Percentiles rank a stretch among this genome's conserved stretches.
phyloP scores from a whole-genome alignment of 2,329 filamentous ascomycete genomes.

The Simplicillium aogashimaense region DNA sequence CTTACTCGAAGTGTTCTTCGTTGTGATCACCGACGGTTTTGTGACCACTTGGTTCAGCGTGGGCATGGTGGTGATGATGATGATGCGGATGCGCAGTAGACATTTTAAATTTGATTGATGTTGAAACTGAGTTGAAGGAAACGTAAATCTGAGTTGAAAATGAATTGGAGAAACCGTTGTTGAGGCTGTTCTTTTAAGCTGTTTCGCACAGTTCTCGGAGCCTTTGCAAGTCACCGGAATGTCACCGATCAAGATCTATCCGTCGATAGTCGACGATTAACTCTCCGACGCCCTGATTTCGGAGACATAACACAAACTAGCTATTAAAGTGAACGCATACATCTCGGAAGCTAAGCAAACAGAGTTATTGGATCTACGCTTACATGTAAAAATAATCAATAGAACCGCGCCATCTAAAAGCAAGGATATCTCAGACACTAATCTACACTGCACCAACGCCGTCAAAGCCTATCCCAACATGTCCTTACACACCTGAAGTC shows the following conservation, averaged over 20 bases:
- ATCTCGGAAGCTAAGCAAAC: no score
- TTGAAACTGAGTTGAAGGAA: not conserved
- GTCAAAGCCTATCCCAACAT: slow-evolving; percentile 8
- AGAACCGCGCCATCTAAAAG: not conserved
- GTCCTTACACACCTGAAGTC: slow-evolving; percentile 53
- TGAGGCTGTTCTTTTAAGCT: no score
- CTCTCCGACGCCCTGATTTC: not conserved
- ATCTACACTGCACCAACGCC: not conserved
- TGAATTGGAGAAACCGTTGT: no score
- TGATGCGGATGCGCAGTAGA: slow-evolving; percentile 7
- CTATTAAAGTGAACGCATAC: no score
- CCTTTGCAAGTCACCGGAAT: slow-evolving; percentile 2
- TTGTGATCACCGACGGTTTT: slow-evolving; percentile 13
- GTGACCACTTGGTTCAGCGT: not conserved
- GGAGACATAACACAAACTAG: no score
- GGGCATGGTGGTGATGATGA: slow-evolving; percentile 9
- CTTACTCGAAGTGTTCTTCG: slow-evolving; percentile 17
- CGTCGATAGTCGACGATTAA: not conserved
- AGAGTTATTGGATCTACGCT: no score
- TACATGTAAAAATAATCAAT: not conserved
- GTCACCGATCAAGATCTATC: slow-evolving; percentile 2
- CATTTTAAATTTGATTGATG: not conserved
- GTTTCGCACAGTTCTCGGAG: no score
- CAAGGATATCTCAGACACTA: not conserved
- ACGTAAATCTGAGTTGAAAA: no score